phyloP scores from a whole-genome alignment of 2,329 filamentous ascomycete genomes.

The Trichophyton verrucosum region DNA sequence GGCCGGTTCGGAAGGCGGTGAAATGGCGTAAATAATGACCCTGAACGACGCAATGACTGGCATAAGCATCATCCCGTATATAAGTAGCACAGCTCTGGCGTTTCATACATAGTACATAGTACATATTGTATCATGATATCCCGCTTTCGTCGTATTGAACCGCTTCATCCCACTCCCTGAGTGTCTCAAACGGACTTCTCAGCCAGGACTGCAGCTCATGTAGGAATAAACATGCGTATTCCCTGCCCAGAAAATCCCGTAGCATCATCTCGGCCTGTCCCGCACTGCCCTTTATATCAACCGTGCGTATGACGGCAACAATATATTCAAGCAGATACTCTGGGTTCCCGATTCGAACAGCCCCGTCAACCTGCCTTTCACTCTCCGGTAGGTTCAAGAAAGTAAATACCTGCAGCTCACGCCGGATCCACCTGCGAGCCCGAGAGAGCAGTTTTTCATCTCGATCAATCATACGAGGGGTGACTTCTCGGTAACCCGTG shows the following conservation, averaged over 20 bases:
- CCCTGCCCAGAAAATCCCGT: constrained; percentile 62
- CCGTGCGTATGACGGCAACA: constrained; percentile 66
- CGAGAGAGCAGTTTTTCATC: constrained; percentile 60
- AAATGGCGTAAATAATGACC: constrained; percentile 4
- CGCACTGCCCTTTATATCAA: constrained; percentile 66
- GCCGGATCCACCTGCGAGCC: constrained; percentile 67
- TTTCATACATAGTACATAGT: neutral
- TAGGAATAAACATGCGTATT: constrained; percentile 61
- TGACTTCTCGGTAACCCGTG: constrained; percentile 65
- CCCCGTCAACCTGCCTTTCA: neutral
- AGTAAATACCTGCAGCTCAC: constrained; percentile 76
- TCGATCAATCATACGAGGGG: constrained; percentile 50
- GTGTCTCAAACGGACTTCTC: constrained; percentile 59
- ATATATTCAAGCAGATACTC: constrained; percentile 83
- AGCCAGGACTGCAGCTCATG: constrained; percentile 79
- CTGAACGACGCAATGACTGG: neutral
- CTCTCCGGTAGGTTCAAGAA: constrained; percentile 26
- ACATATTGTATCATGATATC: neutral
- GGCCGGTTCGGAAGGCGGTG: constrained; percentile 29
- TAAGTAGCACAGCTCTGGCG: neutral
- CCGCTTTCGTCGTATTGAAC: constrained; percentile 51
- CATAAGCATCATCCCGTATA: neutral
- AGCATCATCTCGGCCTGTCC: constrained; percentile 72
- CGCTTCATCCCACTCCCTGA: constrained; percentile 67
- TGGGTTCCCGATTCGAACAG: constrained; percentile 46